Evolutionary conservation across 208 protist genomes (phyloP), one percentile per base, ranked within the genome.

Genomic region (Naegleria lovaniensis): DNA sequence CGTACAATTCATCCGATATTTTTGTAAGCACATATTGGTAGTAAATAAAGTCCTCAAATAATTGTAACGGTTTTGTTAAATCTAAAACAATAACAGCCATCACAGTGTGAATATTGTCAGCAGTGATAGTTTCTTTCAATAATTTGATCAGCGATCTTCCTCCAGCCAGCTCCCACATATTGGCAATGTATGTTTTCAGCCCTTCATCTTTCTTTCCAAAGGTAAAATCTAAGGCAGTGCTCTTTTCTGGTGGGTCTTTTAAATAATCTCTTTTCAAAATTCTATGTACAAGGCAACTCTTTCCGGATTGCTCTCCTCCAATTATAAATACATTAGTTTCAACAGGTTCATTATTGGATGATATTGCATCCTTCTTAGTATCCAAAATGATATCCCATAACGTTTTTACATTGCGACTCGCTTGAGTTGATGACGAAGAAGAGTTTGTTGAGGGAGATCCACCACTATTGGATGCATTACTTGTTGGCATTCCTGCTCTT

Each of bases 131-230:
- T 52, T 97, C 95, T n/a, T 98, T 96, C 15, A 95, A 93, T 89
- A 98, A 93, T 91, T 96, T 94, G 33, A 94, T 92, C 39, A 98
- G 92, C 59, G 97, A 94, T 85, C 90, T 95, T 9, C 95, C 96
- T 90, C 97, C 95, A 29, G 95, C 96, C 41, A 98, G 93, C 90
- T 98, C 96, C 96, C 96, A 98, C 88, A 98, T 96, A 91, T 98
- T 95, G 0, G 96, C 95, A 33, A 97, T 93, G 92, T 96, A 95
- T 29, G 94, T 93, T 43, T 95, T 91, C 67, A 96, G 95, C 5
- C 95, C 93, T 79, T 98, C 96, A n/a, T 90, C 93, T 40, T 95
- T 95, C n/a, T 94, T 92, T 19, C 94, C 94, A 85, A 96, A 96
- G 36, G 92, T 93, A 93, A 97, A 98, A 88, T 98, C 96, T 19